phyloP scores from a whole-genome alignment of 192 early-diverging fungal genomes.

The Coemansia brasiliensis region DNA sequence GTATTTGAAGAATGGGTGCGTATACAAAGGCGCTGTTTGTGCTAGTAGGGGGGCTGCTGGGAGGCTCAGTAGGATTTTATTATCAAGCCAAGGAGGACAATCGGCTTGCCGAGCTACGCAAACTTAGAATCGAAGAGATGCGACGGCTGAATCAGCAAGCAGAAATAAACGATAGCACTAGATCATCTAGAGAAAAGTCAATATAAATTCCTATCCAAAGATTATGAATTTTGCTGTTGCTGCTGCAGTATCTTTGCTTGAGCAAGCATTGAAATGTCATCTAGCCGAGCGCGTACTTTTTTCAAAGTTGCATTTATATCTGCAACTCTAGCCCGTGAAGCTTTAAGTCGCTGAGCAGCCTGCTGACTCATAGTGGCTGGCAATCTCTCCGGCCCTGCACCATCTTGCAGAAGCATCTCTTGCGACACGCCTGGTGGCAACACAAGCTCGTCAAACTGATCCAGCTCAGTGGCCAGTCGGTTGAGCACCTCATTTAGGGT shows the following conservation, averaged over 20 bases:
- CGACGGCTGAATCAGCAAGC: slow-evolving; percentile 26
- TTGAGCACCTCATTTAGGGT: slow-evolving; percentile 44
- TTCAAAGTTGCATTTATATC: slow-evolving; percentile 41
- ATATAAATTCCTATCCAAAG: neutral
- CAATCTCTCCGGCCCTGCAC: neutral
- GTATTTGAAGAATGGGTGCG: slow-evolving; percentile 21
- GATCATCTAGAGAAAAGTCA: too few relatives aligned
- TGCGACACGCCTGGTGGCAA: slow-evolving; percentile 13
- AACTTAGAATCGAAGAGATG: slow-evolving; percentile 43
- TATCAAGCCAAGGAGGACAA: slow-evolving; percentile 39
- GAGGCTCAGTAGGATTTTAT: slow-evolving; percentile 46
- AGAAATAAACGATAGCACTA: too few relatives aligned
- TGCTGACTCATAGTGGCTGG: slow-evolving; percentile 12
- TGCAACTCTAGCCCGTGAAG: slow-evolving; percentile 26
- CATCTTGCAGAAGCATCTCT: neutral
- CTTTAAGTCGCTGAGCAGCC: slow-evolving; percentile 32
- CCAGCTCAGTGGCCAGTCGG: slow-evolving; percentile 42
- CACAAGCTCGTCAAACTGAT: slow-evolving; percentile 48
- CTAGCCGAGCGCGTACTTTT: slow-evolving; percentile 36
- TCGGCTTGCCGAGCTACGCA: slow-evolving; percentile 33
- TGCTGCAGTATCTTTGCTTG: slow-evolving; percentile 44
- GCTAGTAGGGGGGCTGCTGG: slow-evolving; percentile 36
- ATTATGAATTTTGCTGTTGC: slow-evolving; percentile 23
- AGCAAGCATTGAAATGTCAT: slow-evolving; percentile 49
- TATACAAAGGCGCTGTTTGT: slow-evolving; percentile 42